These are phyloP conservation scores for Lizonia empirigonia DNA, from an alignment of 2,329 filamentous ascomycete species.

Conservation along the genomic window DNA sequence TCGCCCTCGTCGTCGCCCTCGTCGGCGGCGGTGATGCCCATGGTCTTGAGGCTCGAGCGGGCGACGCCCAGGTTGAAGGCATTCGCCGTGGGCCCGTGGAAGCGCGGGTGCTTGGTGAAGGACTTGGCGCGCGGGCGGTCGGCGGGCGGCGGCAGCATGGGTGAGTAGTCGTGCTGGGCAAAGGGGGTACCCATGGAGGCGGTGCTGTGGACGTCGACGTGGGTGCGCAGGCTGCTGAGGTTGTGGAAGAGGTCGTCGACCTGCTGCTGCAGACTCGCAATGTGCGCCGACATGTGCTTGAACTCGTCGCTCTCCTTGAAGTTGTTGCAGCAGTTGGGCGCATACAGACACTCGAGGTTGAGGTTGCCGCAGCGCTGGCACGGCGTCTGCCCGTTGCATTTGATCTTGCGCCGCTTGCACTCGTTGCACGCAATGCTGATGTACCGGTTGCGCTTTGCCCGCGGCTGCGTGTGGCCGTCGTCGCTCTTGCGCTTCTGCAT, in stretches of 20 bases:
- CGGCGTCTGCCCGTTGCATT: slow-evolving; percentile 69
- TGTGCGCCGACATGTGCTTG: slow-evolving; percentile 76
- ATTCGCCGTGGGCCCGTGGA: slow-evolving; percentile 83
- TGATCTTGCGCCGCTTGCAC: slow-evolving; percentile 70
- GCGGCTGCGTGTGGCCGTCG: slow-evolving; percentile 53
- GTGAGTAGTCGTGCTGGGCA: slow-evolving; percentile 40
- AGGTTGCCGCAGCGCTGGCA: slow-evolving; percentile 70
- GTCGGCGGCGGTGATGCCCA: slow-evolving; percentile 76
- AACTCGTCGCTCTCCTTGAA: slow-evolving; percentile 96
- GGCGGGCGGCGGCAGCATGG: slow-evolving; percentile 40
- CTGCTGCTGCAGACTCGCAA: slow-evolving; percentile 79
- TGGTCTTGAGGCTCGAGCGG: slow-evolving; percentile 83
- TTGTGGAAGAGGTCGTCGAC: slow-evolving; percentile 77
- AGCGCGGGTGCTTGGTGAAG: slow-evolving; percentile 63
- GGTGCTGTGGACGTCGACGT: slow-evolving; percentile 47
- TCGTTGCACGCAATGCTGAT: slow-evolving; percentile 72
- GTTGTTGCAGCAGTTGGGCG: slow-evolving; percentile 73
- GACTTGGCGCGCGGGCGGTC: slow-evolving; percentile 49
- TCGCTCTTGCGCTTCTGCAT: slow-evolving; percentile 53
- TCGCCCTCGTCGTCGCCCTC: slow-evolving; percentile 66
- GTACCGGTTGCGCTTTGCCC: slow-evolving; percentile 69
- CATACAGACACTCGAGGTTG: slow-evolving; percentile 67
- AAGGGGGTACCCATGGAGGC: slow-evolving; percentile 40
- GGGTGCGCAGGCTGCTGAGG: slow-evolving; percentile 68
- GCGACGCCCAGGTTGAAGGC: slow-evolving; percentile 86